Conservation (phyloP, 805 yeast genomes). For the Metschnikowia picachoensis region DNA sequence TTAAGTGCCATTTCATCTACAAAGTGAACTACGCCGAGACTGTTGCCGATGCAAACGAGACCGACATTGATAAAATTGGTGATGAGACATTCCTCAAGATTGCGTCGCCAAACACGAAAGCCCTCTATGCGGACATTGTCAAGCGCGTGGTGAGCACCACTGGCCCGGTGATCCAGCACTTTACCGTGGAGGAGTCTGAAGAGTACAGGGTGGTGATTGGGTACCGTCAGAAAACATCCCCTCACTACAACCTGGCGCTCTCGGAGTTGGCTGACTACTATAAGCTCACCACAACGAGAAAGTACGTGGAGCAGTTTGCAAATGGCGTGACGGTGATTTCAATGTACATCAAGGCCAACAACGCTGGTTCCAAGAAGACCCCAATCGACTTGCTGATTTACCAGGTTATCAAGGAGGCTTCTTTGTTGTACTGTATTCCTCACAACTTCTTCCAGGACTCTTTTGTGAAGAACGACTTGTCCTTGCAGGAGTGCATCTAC, state of each 20-base stretch:
- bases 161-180: conserved; percentile 91
- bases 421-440: conserved; percentile 87
- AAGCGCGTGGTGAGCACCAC: conserved; percentile 64
- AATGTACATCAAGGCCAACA: conserved; percentile 58
- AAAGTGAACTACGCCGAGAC: conserved; percentile 43
- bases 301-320: conserved; percentile 90
- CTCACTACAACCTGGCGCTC: conserved; percentile 83
- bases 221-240: conserved; percentile 76
- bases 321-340: conserved; percentile 86
- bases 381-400: conserved; percentile 73
- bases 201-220: conserved; percentile 90
- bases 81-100: conserved; percentile 75
- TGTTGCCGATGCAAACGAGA: conserved; percentile 30
- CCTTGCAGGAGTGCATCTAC: conserved; percentile 91
- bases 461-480: conserved; percentile 71
- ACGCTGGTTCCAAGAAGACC: conserved; percentile 25
- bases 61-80: conserved; percentile 63
- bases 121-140: conserved; percentile 69
- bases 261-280: conserved; percentile 85
- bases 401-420: conserved; percentile 92
- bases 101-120: conserved; percentile 76
- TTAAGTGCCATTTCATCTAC: conserved; percentile 80
- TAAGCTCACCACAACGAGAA: conserved; percentile 77
- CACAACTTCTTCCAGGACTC: conserved; percentile 72
- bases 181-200: conserved; percentile 70